These are phyloP conservation scores for Dryadomyces quercus-mongolicae DNA, from an alignment of 2,329 filamentous ascomycete genomes.

Conservation along the genomic window DNA sequence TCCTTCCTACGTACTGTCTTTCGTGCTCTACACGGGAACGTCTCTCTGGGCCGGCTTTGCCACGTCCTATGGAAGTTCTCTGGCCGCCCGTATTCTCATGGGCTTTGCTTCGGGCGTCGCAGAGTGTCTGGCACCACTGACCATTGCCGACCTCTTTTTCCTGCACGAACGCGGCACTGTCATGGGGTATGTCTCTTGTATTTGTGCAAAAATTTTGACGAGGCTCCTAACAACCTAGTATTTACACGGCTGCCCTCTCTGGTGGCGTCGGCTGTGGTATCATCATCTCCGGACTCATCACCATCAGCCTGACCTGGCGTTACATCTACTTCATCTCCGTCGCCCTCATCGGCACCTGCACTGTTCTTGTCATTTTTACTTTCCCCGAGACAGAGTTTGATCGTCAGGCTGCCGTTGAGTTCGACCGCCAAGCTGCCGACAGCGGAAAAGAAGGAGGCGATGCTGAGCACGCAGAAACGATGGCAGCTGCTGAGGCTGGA, in stretches of 20 bases:
- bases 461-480: background rate
- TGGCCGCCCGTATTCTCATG: constrained; percentile 36
- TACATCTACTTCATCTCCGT: constrained; percentile 38
- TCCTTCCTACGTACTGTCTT: constrained; percentile 30
- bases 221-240: background rate
- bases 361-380: constrained; percentile 36
- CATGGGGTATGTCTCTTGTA: constrained; percentile 24
- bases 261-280: constrained; percentile 29
- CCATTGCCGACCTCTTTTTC: constrained; percentile 44
- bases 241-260: constrained; percentile 8
- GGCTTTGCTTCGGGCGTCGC: constrained; percentile 41
- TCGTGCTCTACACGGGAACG: constrained; percentile 27
- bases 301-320: constrained; percentile 34
- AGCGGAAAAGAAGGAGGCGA: background rate
- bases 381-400: constrained; percentile 42
- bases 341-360: constrained; percentile 34
- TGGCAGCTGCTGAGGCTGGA: background rate
- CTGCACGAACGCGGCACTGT: constrained; percentile 40
- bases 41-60: constrained; percentile 31
- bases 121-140: constrained; percentile 36
- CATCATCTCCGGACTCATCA: constrained; percentile 34
- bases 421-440: background rate
- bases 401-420: constrained; percentile 13
- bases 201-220: no score
- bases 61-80: constrained; percentile 25